phyloP scores from a whole-genome alignment of 2,329 filamentous ascomycete species.

The Diaporthe sp. region DNA sequence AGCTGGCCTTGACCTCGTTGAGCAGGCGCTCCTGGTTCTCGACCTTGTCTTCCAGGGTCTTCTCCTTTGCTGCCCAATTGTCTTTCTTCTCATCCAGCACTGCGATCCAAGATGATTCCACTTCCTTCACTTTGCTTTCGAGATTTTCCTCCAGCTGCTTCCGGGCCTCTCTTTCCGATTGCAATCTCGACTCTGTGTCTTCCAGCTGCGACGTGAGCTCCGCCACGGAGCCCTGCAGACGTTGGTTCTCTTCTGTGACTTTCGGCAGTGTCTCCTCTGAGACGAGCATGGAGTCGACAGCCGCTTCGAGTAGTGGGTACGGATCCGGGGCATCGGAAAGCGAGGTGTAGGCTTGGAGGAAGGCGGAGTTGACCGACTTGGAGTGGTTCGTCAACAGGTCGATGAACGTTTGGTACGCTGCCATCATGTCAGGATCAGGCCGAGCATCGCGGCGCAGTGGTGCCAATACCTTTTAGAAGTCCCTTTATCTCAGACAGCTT shows the following conservation, averaged over 20 bases:
- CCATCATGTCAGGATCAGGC: constrained; percentile 41
- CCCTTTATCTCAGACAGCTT: constrained; percentile 92
- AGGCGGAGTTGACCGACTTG: constrained; percentile 92
- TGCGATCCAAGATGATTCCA: constrained; percentile 90
- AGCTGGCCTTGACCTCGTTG: constrained; percentile 96
- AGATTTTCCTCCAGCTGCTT: constrained; percentile 82
- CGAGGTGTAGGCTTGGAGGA: constrained; percentile 91
- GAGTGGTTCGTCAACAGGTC: constrained; percentile 96
- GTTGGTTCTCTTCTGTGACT: constrained; percentile 87
- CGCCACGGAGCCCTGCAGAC: constrained; percentile 83
- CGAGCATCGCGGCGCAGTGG: not conserved
- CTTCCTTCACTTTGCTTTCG: constrained; percentile 86
- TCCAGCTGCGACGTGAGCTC: constrained; percentile 85
- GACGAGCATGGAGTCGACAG: constrained; percentile 91
- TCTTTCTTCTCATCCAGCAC: constrained; percentile 94
- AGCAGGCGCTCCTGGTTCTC: constrained; percentile 93
- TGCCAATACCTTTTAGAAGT: constrained; percentile 79
- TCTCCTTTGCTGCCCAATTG: constrained; percentile 95
- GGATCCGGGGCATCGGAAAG: constrained; percentile 96
- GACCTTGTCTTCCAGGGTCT: constrained; percentile 89
- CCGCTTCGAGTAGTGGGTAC: constrained; percentile 95
- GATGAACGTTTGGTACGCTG: constrained; percentile 97
- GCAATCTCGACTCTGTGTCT: constrained; percentile 82
- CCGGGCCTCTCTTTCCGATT: constrained; percentile 79
- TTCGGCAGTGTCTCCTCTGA: constrained; percentile 94